Evolutionary conservation across 345 rosid genomes (phyloP), one percentile per base, ranked within the genome.

Genomic region (Camelina neglecta): DNA sequence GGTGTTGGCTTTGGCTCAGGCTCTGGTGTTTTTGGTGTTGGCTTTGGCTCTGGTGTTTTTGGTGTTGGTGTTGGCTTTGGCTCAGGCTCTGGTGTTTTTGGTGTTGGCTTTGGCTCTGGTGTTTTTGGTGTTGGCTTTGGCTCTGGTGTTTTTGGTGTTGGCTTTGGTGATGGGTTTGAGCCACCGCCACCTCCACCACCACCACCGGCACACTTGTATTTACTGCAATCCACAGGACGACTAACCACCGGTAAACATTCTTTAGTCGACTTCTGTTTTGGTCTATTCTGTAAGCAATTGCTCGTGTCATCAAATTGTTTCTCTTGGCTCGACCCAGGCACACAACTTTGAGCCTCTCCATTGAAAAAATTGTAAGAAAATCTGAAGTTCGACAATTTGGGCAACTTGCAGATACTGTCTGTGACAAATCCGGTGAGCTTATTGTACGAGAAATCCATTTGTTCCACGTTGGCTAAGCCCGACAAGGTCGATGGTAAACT

Each of bases 341-440:
- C n/a, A 75, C 98, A 93, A 3, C 82, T 80, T 18, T 51, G 67
- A 24, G 74, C 86, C 81, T 85, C 87, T 13, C 81, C 86, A 6
- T 71, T 74, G 79, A 93, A 88, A 76, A 81, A 93, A 77, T 93
- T 93, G 53, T 75, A 13, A n/a, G 91, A 79, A 75, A 86, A 85
- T 0, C 89, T 84, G 41, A 93, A 89, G 75, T 90, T 87, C 0
- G 49, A 31, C 77, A 92, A 61, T 42, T 62, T 75, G 1, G 96
- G 88, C 74, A 90, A 48, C 58, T 73, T 87, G 86, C 97, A 93
- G 1, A 92, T 44, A 12, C 41, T 60, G 60, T 80, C 93, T 0
- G 84, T 54, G 38, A 92, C 86, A 42, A 60, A 45, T n/a, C 98
- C 98, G 0, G 90, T 86, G 7, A 92, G 83, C 81, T 71, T 82